Base-by-base conservation (phyloP, 352 stramenopile species). In the Pythium dissimile region DNA sequence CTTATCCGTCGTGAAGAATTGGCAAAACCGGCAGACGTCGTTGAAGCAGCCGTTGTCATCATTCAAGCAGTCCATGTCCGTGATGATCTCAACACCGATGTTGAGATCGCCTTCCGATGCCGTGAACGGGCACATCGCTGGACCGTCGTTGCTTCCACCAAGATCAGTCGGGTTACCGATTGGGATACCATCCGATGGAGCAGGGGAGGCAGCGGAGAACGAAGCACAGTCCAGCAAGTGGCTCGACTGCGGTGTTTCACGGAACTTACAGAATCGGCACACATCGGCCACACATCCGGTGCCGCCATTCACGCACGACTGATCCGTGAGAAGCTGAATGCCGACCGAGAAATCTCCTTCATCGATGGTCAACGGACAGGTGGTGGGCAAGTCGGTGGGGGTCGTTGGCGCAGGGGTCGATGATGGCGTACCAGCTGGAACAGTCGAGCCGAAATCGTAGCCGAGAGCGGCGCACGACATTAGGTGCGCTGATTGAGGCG, bases 31-130 rank as follows among this genome's bases (percentile, higher is more conserved):
- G n/a, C 66, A 73, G 12, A 46, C 20, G 4, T 57, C 45, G 20
- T 44, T 41, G 51, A 57, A 64, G 54, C 66, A 73, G 1, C 62
- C 55, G 16, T 49, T 42, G 6, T 61, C 55, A 26, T 32, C 59
- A 27, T 59, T 38, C 2, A 51, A 39, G 44, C 59, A 72, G 16
- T 42, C 56, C 9, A 35, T 23, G 31, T 82, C 70, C 3, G 52
- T 71, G 15, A 75, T 47, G 20, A 53, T 37, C 9, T 54, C 26
- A 5, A 66, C 39, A 18, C 45, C 53, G 18, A 53, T 47, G 24
- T 47, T 46, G 6, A 46, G 27, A 16, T 60, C 71, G 4, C 71
- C 67, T 15, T 55, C 62, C 5, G 67, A 65, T 45, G 11, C 69
- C 66, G 16, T 13, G 59, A 58, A 23, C 37, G 51, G 51, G 18